Base-by-base conservation (phyloP, 164 flowering plant species). In the Macadamia tetraphylla region DNA sequence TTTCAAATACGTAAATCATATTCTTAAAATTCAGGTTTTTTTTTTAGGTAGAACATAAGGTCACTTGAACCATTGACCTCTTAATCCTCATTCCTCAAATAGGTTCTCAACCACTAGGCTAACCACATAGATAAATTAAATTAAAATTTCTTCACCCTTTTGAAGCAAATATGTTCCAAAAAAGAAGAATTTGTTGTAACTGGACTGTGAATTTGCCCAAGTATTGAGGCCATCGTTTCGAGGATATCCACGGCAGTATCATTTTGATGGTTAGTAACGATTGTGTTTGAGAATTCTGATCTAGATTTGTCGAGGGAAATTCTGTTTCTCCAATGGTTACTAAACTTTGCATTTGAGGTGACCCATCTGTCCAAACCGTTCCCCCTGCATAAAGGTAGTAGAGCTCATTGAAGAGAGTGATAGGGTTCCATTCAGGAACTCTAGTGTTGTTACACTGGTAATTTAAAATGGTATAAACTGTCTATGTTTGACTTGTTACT, bases 281-380 rank as follows among this genome's bases (percentile, higher is more conserved):
- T 55, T n/a, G 63, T 17, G 18, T 52, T 70, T 44, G 70, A 69
- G 64, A 66, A 49, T 66, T 76, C 79, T 1, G 70, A 67, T 59
- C 23, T 66, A 29, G 79, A 69, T 8, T 67, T 78, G 48, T 87
- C 88, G 70, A 90, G 87, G 51, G 98, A 88, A 70, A 89, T 63
- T 82, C 82, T 61, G 62, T 78, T 44, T 67, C 80, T 64, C 68
- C 76, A 66, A 83, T 75, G 63, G 77, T 73, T 42, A 35, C 76
- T 73, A 89, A 71, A 77, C 83, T 87, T 61, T 82, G 90, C 42
- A 82, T 5, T 17, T 97, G 93, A 67, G 86, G 90, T 59, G 80
- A 81, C 30, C 96, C 97, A 84, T 94, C 98, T 73, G 97, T 94
- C 98, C 98, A 94, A 65, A 94, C 75, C 61, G 97, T 85, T 58